phyloP scores from a whole-genome alignment of 2,329 filamentous ascomycete genomes.

The Celoporthe dispersa region DNA sequence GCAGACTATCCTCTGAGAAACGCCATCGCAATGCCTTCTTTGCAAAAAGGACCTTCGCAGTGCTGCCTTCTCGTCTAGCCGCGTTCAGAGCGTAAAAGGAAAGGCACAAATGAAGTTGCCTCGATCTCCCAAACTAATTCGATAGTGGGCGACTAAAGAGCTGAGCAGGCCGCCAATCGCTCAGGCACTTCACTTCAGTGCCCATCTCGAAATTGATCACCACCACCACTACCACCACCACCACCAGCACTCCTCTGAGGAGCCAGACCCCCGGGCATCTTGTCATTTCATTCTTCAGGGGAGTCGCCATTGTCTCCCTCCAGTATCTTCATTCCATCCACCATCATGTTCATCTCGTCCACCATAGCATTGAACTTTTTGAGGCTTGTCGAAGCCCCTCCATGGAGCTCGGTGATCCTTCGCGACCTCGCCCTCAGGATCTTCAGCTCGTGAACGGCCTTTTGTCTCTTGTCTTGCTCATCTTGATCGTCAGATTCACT shows the following conservation, averaged over 20 bases:
- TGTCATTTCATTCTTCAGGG: neutral
- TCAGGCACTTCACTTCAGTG: neutral
- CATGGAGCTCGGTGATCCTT: slow-evolving; percentile 5
- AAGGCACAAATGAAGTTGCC: neutral
- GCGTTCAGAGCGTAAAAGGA: neutral
- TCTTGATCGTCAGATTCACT: neutral
- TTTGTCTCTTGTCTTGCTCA: neutral
- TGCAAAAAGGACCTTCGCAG: neutral
- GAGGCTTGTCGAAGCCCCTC: slow-evolving; percentile 5
- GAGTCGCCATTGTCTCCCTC: neutral
- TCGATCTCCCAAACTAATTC: neutral
- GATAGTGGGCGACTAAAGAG: neutral
- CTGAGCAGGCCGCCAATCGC: neutral
- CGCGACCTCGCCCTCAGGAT: neutral
- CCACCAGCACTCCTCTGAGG: neutral
- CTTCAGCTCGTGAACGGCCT: neutral
- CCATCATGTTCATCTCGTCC: slow-evolving; percentile 19
- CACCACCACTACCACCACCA: neutral
- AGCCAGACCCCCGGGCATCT: neutral
- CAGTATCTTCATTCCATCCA: neutral
- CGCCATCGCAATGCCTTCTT: neutral
- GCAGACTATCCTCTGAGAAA: neutral
- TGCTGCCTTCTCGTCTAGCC: neutral
- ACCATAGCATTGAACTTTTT: slow-evolving; percentile 21
- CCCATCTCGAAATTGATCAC: neutral